These are phyloP conservation scores for Diphasiastrum complanatum DNA, from an alignment of 83 land plant species.

Conservation along the genomic window DNA sequence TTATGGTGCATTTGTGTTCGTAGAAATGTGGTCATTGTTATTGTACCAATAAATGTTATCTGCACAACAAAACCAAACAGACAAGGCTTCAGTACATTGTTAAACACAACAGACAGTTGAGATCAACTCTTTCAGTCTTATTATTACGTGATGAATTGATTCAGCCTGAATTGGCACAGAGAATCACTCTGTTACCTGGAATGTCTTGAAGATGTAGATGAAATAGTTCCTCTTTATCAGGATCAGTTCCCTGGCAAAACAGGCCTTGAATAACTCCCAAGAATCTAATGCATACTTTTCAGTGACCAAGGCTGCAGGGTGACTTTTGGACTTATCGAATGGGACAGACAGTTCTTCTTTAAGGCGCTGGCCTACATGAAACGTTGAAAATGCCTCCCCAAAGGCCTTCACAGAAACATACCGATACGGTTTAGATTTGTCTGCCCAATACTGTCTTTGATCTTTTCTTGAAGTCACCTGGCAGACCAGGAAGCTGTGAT, in stretches of 20 bases:
- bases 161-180: too few species aligned
- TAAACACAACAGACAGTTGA: constrained; percentile 3
- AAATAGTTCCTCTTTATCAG: constrained; percentile 49
- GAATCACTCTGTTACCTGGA: constrained; percentile 24
- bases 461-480: constrained; percentile 26
- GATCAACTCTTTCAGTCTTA: too few species aligned
- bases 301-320: constrained; percentile 42
- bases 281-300: constrained; percentile 37
- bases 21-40: constrained; percentile 31
- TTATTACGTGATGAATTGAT: too few species aligned
- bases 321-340: constrained; percentile 33
- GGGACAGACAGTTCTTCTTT: constrained; percentile 30
- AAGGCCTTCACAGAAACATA: constrained; percentile 40
- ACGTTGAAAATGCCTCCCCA: constrained; percentile 33
- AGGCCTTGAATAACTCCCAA: constrained; percentile 42
- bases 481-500: background rate
- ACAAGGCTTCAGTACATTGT: background rate
- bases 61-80: background rate
- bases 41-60: constrained; percentile 8
- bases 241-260: constrained; percentile 40
- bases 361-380: constrained; percentile 32
- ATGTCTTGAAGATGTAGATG: constrained; percentile 46
- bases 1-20: constrained; percentile 33
- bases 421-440: constrained; percentile 26
- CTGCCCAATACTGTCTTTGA: constrained; percentile 55